Conservation (phyloP, 306 rosid genomes). For the Casuarina glauca region DNA sequence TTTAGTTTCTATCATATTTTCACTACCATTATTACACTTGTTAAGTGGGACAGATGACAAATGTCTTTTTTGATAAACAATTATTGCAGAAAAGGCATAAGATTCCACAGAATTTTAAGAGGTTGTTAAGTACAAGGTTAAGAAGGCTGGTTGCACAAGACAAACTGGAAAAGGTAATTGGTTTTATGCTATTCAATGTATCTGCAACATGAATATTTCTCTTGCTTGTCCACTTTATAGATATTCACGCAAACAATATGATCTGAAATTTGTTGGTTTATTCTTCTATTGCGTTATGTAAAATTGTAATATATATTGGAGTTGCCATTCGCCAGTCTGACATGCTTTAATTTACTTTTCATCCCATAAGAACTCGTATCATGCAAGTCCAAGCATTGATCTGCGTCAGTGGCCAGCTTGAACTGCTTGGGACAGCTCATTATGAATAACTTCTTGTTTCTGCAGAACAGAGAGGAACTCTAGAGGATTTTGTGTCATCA, state of each 20-base stretch:
- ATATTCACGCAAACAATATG: background rate
- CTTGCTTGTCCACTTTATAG: background rate
- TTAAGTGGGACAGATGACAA: background rate
- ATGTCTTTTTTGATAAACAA: background rate
- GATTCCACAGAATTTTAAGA: constrained; percentile 43
- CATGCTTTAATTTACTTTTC: background rate
- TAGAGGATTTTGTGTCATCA: background rate
- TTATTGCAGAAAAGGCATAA: constrained; percentile 41
- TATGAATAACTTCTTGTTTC: background rate
- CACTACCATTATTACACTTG: background rate
- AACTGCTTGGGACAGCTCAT: background rate
- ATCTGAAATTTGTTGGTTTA: background rate
- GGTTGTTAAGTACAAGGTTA: constrained; percentile 34
- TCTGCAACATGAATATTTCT: background rate
- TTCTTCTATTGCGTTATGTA: background rate
- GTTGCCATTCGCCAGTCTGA: background rate
- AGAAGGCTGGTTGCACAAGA: constrained; percentile 41
- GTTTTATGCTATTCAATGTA: background rate
- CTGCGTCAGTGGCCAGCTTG: constrained; percentile 7
- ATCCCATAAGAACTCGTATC: background rate
- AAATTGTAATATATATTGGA: background rate
- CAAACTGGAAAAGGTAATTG: constrained; percentile 43
- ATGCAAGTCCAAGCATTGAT: constrained; percentile 5
- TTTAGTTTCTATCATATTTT: background rate
- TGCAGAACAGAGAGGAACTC: background rate